Evolutionary conservation across 176 grass and related monocot species (phyloP), one percentile per base, ranked within the genome.

Genomic region (Urochloa ruziziensis): DNA sequence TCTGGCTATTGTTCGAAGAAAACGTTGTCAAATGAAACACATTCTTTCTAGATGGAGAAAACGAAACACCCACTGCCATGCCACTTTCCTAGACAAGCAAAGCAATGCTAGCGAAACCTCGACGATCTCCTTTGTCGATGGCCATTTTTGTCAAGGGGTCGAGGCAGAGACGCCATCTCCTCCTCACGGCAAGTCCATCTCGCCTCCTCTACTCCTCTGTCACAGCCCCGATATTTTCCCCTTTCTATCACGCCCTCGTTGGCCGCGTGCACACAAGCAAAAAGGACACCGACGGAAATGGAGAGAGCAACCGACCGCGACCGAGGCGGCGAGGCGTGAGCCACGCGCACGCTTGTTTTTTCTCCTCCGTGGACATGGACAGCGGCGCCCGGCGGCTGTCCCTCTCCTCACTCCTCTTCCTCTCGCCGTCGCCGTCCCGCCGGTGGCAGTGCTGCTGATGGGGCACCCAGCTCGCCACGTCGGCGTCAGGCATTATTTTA

Each of bases 401-500:
- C 1, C 47, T 0, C 47, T 16, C 4, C 47, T 49, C 33, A n/a
- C n/a, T n/a, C n/a, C n/a, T n/a, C n/a, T n/a, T n/a, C n/a, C 10
- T 16, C 73, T 78, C 36, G 10, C 5, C 1, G 14, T 65, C 37
- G 10, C 8, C 8, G 16, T 15, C 70, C 21, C 25, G 33, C 14
- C 34, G 6, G 28, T 0, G 58, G 7, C 53, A 57, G 23, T 6
- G 27, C 40, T 8, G 12, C 48, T n/a, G n/a, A n/a, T n/a, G n/a
- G n/a, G n/a, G n/a, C n/a, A n/a, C n/a, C n/a, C n/a, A n/a, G n/a
- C n/a, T n/a, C n/a, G n/a, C n/a, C 2, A 6, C 33, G 23, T 53
- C 62, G 33, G 78, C 23, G 16, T 54, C 78, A 7, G 24, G 30
- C 82, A n/a, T 75, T 63, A 83, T 74, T 74, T 73, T 2, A n/a